Conservation (phyloP, 306 rosid species). For the Albizia julibrissin region DNA sequence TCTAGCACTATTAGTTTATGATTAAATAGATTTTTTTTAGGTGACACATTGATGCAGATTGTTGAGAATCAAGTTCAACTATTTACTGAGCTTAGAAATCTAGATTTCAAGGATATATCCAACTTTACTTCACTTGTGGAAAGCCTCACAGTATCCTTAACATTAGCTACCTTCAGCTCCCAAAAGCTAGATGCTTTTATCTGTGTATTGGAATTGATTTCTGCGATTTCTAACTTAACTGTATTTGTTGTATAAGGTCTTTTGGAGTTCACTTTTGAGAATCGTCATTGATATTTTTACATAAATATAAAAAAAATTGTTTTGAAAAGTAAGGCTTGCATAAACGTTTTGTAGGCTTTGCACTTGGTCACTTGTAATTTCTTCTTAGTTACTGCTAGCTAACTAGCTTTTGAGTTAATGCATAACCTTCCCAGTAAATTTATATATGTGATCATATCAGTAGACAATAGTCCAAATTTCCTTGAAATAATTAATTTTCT, state of each 20-base stretch:
- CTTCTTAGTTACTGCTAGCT: background rate
- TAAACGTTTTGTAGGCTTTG: background rate
- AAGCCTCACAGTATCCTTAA: slow-evolving; percentile 69
- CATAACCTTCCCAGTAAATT: too few species aligned
- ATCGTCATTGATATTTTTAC: background rate
- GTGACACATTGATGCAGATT: slow-evolving; percentile 41
- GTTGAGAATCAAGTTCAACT: slow-evolving; percentile 71
- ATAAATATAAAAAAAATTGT: background rate
- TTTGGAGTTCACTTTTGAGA: background rate
- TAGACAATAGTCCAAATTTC: too few species aligned
- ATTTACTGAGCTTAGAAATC: slow-evolving; percentile 49
- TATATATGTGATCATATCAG: too few species aligned
- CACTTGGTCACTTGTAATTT: background rate
- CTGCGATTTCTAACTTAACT: background rate
- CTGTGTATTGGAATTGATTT: background rate
- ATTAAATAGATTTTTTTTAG: background rate
- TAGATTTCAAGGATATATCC: slow-evolving; percentile 49
- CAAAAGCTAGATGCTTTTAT: background rate
- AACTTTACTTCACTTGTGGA: slow-evolving; percentile 51
- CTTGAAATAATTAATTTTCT: too few species aligned
- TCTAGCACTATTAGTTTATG: background rate
- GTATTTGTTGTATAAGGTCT: background rate
- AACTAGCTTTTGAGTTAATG: too few species aligned
- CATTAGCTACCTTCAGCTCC: background rate
- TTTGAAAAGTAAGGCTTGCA: background rate